Base-by-base conservation (phyloP, 306 rosid species). In the Alnus glutinosa region DNA sequence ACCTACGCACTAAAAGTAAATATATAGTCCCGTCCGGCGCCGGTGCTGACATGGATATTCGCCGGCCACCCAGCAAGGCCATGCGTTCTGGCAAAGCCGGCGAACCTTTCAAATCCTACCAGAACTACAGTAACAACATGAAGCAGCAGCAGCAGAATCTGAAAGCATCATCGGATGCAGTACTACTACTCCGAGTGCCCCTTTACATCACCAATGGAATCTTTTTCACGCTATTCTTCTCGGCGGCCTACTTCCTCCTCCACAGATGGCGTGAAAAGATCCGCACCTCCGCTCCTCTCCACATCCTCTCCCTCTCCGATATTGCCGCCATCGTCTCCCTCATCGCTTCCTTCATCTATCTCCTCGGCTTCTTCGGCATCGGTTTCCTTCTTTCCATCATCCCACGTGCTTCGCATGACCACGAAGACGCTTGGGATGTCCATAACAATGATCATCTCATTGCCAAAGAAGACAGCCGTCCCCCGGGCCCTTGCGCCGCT, bases 261-360 rank as follows among this genome's bases (percentile, higher is more conserved):
- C 86, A 80, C 75, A 82, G 95, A 12, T 94, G 97, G 97, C 90
- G 97, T 0, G 97, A 91, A 76, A 92, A 94, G 89, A 90, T 94
- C 86, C 89, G 98, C 4, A 88, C 86, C 51, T 88, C 97, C 55
- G 88, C 92, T 18, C 98, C 97, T 11, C 97, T 94, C 52, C 97
- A 94, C 57, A 79, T 87, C 50, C 78, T 92, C 51, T 89, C 87
- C 2, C 84, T 91, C 64, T 87, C 97, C 13, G 97, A 94, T 86
- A 80, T 89, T 5, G 84, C 75, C 0, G 92, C 97, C 37, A 70
- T 92, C 3, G 5, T 91, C n/a, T 88, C 97, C 14, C 83, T 92
- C 34, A 36, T 94, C 32, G 92, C 92, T 18, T 92, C 98, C 47
- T 19, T 92, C 82, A 59, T 94, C 16, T 92, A 94, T 90, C 97